Evolutionary conservation across 129 eudicot species (phyloP).

Genomic region (Kitagawia praeruptora): DNA sequence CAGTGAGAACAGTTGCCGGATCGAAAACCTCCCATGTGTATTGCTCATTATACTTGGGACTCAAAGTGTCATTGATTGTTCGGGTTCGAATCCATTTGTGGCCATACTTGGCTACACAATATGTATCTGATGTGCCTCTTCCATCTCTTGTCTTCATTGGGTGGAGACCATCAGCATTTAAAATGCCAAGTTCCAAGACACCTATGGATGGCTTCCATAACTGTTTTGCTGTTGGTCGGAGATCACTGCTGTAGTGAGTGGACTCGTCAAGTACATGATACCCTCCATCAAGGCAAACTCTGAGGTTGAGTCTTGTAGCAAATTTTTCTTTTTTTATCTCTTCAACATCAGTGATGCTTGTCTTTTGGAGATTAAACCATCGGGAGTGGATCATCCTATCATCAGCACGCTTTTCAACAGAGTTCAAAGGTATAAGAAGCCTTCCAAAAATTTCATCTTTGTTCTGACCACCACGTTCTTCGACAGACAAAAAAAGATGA

Average conservation of each 20-base stretch:
- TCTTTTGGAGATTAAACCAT: slow-evolving; percentile 62
- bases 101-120: slow-evolving; percentile 74
- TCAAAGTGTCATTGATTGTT: slow-evolving; percentile 61
- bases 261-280: slow-evolving; percentile 95
- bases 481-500: slow-evolving; percentile 53
- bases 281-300: slow-evolving; percentile 86
- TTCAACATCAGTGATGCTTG: slow-evolving; percentile 36
- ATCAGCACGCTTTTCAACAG: slow-evolving; percentile 59
- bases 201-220: slow-evolving; percentile 88
- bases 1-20: slow-evolving; percentile 81
- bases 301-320: slow-evolving; percentile 60
- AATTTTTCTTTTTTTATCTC: slow-evolving; percentile 53
- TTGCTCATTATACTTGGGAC: slow-evolving; percentile 78
- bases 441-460: slow-evolving; percentile 62
- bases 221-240: slow-evolving; percentile 81
- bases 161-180: slow-evolving; percentile 58
- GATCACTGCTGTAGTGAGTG: slow-evolving; percentile 90
- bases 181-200: slow-evolving; percentile 74
- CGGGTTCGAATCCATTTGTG: slow-evolving; percentile 90
- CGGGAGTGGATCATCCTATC: slow-evolving; percentile 47
- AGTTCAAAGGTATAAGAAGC: slow-evolving; percentile 49
- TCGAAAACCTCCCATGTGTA: slow-evolving; percentile 96
- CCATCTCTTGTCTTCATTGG: slow-evolving; percentile 77
- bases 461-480: slow-evolving; percentile 60
- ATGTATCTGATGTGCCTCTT: slow-evolving; percentile 57